These are phyloP conservation scores for Polygonum aviculare DNA, from an alignment of 148 eudicot species.

Conservation along the genomic window DNA sequence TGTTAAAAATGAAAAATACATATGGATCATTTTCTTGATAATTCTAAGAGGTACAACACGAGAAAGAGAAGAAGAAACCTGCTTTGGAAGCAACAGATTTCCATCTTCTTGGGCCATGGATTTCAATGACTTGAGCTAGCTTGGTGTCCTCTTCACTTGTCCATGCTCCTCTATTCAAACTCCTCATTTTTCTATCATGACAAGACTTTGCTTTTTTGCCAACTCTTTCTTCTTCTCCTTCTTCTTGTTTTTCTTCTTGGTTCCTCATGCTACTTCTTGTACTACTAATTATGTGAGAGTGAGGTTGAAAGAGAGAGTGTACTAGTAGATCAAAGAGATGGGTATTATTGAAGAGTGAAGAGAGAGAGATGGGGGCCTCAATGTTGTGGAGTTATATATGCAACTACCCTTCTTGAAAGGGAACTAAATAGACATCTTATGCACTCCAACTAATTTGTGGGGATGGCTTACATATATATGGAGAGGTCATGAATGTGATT, in stretches of 20 bases:
- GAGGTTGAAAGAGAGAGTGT: background rate
- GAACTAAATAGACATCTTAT: background rate
- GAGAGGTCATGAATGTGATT: background rate
- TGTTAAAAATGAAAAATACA: too few species aligned
- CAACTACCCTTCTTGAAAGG: slow-evolving; percentile 3
- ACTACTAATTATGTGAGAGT: background rate
- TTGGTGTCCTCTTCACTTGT: slow-evolving; percentile 40
- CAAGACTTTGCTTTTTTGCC: background rate
- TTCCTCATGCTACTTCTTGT: background rate
- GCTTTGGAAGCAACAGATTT: slow-evolving; percentile 31
- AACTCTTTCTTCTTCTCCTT: background rate
- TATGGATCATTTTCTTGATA: background rate
- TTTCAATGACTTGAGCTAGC: slow-evolving; percentile 29
- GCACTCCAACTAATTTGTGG: background rate
- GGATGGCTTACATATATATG: background rate
- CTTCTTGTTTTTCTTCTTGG: background rate
- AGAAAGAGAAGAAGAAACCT: slow-evolving; percentile 15
- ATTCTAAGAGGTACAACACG: background rate
- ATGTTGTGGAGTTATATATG: background rate
- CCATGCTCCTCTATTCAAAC: slow-evolving; percentile 40
- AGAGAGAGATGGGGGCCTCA: background rate
- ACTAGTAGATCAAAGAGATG: background rate
- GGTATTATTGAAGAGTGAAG: background rate
- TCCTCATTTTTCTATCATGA: slow-evolving; percentile 13
- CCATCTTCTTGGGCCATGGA: slow-evolving; percentile 38